Percentiles rank a stretch among this genome's conserved stretches.
Conservation (phyloP, 1,284 basidiomycete genomes). For the Ustilago tritici region DNA sequence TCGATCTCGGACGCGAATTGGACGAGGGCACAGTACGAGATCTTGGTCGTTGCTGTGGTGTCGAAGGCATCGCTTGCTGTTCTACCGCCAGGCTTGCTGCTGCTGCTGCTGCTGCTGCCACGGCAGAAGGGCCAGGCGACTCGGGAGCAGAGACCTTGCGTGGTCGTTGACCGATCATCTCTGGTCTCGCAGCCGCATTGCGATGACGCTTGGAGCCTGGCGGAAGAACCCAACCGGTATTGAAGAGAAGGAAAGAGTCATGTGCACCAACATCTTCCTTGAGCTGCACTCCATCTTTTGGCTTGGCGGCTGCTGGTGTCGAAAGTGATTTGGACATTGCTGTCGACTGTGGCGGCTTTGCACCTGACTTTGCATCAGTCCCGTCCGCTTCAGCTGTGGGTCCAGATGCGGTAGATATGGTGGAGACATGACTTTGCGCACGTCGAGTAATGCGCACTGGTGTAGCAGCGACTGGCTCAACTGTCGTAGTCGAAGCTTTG, state of each 20-base stretch:
- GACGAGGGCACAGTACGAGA: slow-evolving; percentile 32
- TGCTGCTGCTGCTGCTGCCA: no score
- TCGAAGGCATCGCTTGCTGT: background rate
- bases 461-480: background rate
- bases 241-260: slow-evolving; percentile 84
- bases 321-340: slow-evolving; percentile 22
- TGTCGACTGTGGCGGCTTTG: slow-evolving; percentile 2
- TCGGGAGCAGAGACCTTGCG: slow-evolving; percentile 52
- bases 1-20: background rate
- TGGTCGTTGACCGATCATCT: slow-evolving; percentile 41
- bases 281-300: slow-evolving; percentile 72
- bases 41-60: slow-evolving; percentile 32
- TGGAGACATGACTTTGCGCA: slow-evolving; percentile 17
- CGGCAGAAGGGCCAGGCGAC: slow-evolving; percentile 24
- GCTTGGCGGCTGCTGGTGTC: slow-evolving; percentile 50
- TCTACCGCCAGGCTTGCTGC: background rate
- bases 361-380: background rate
- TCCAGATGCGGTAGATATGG: slow-evolving; percentile 6
- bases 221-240: slow-evolving; percentile 89
- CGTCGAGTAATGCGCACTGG: slow-evolving; percentile 25
- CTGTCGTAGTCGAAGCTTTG: background rate
- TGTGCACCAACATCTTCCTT: slow-evolving; percentile 76
- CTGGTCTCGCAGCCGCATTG: slow-evolving; percentile 21
- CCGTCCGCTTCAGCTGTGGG: background rate
- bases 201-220: slow-evolving; percentile 72